Evolutionary conservation across 495 filamentous ascomycete genomes (phyloP), one percentile per base, ranked within the genome.

Genomic region (Penicillium canariense): DNA sequence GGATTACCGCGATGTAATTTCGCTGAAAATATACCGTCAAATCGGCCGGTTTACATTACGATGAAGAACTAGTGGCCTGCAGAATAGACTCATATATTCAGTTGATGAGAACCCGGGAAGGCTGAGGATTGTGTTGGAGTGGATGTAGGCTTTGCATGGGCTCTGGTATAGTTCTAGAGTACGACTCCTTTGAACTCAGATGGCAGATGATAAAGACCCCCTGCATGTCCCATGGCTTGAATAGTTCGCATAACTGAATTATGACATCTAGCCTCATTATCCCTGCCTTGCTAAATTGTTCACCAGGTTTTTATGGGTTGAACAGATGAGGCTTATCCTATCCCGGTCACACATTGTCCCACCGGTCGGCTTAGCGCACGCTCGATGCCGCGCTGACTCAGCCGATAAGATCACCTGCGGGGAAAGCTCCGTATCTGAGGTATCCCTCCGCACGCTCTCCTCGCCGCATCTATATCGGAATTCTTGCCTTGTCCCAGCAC

Each of bases 351-450:
- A n/a, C n/a, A n/a, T n/a, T n/a, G n/a, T n/a, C n/a, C n/a, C n/a
- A n/a, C n/a, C n/a, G n/a, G 6, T 18, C 9, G 2, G 35, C 23
- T 26, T 17, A 12, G 25, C 5, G 14, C 23, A 23, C 20, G 20
- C n/a, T n/a, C n/a, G 43, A 46, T 30, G 26, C 23, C 43, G 38
- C 32, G 26, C 45, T 67, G 61, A 67, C 55, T 67, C 61, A 64
- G 56, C 63, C 56, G 63, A 67, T 67, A 67, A 67, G 63, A 57
- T 23, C 53, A 60, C 17, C 30, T 67, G 65, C 65, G 65, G 65
- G 65, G 65, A 60, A 65, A 59, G 61, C 61, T 64, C 55, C 55
- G 39, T 67, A 64, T 62, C 62, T 60, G 35, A 59, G 50, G 38
- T 47, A 55, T 43, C n/a, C 14, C 34, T 57, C 46, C 46, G 46